Evolutionary conservation across 2,329 filamentous ascomycete species (phyloP).

Genomic region (Lachnellula willkommii): DNA sequence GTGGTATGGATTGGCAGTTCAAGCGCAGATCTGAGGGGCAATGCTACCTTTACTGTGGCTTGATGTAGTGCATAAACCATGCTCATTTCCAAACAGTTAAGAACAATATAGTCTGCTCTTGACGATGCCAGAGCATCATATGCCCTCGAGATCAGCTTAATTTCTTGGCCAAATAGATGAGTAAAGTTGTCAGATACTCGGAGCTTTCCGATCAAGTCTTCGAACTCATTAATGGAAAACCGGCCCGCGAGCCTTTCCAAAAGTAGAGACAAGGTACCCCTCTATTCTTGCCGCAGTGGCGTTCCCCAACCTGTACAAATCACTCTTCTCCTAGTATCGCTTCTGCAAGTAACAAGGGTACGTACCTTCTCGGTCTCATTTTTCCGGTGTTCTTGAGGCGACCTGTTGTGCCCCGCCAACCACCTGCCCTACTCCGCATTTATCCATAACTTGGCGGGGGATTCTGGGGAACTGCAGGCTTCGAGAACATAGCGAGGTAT

Average conservation of each 20-base stretch:
- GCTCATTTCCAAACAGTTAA: not conserved
- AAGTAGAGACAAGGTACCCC: not conserved
- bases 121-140: no score
- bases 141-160: no score
- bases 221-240: not conserved
- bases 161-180: no score
- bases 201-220: no score
- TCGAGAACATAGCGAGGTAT: not conserved
- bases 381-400: slow-evolving; percentile 3
- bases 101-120: not conserved
- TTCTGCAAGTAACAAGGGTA: not conserved
- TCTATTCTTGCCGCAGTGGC: not conserved
- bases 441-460: slow-evolving; percentile 2
- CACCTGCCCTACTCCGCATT: not conserved
- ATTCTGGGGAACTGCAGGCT: not conserved
- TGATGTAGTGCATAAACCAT: not conserved
- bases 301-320: not conserved
- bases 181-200: no score
- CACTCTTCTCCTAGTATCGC: not conserved
- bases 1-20: slow-evolving; percentile 55
- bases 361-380: slow-evolving; percentile 1
- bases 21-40: slow-evolving; percentile 51
- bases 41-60: slow-evolving; percentile 49
- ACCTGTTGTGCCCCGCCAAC: not conserved
- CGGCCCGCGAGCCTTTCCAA: not conserved